Evolutionary conservation across 2,329 filamentous ascomycete genomes (phyloP).

Genomic region (Cercospora canescens): DNA sequence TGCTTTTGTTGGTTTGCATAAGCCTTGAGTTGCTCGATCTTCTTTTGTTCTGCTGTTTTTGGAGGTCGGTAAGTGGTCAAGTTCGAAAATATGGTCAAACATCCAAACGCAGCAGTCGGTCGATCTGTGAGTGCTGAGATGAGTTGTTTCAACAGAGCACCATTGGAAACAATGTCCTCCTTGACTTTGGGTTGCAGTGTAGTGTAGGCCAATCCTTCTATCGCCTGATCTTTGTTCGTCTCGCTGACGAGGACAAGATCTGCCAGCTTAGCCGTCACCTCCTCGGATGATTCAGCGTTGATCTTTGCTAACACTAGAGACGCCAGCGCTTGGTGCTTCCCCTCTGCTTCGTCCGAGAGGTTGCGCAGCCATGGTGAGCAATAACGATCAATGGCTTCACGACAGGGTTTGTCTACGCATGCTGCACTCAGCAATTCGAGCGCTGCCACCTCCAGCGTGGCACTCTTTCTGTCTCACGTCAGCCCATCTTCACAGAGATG

Average conservation of each 20-base stretch:
- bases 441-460: conserved; percentile 81
- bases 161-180: conserved; percentile 72
- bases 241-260: conserved; percentile 36
- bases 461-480: conserved; percentile 68
- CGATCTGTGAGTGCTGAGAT: conserved; percentile 61
- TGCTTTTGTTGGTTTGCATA: conserved; percentile 83
- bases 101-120: conserved; percentile 66
- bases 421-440: conserved; percentile 89
- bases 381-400: conserved; percentile 80
- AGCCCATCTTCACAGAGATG: conserved; percentile 20
- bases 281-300: conserved; percentile 31
- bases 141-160: conserved; percentile 67
- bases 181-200: conserved; percentile 85
- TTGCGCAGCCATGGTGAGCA: conserved; percentile 86
- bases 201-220: conserved; percentile 91
- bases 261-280: conserved; percentile 32
- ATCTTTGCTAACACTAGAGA: conserved; percentile 59
- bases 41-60: conserved; percentile 86
- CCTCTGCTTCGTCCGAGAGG: conserved; percentile 57
- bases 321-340: conserved; percentile 41
- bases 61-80: conserved; percentile 77
- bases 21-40: conserved; percentile 86
- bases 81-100: conserved; percentile 81
- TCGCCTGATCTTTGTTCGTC: conserved; percentile 59
- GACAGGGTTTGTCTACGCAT: conserved; percentile 79